These are phyloP conservation scores for Ceratocystis alfenasii DNA, from an alignment of 2,329 filamentous ascomycete species.

Conservation along the genomic window DNA sequence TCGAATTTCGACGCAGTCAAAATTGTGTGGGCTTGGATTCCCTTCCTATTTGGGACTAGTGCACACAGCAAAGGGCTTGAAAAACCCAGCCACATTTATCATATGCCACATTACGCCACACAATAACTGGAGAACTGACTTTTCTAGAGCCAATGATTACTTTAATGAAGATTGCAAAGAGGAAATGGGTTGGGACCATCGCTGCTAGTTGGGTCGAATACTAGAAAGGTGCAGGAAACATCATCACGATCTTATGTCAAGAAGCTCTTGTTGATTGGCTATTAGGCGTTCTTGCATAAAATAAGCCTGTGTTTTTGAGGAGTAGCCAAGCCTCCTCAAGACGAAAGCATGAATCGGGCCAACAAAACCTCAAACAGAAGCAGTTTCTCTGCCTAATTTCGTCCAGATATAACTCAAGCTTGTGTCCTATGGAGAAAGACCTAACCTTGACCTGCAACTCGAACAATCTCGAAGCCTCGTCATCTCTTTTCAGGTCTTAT, in stretches of 20 bases:
- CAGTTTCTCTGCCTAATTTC: slow-evolving; percentile 10
- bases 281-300: not conserved
- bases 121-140: too few species aligned
- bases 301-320: not conserved
- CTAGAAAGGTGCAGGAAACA: too few species aligned
- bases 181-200: too few species aligned
- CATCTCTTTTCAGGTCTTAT: not conserved
- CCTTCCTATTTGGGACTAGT: slow-evolving; percentile 20
- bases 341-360: not conserved
- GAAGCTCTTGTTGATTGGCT: not conserved
- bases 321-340: not conserved
- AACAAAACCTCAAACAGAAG: not conserved
- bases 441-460: not conserved
- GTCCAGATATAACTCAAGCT: not conserved
- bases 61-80: slow-evolving; percentile 22
- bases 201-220: too few species aligned
- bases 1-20: slow-evolving; percentile 20
- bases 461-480: not conserved
- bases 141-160: not conserved
- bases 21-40: slow-evolving; percentile 21
- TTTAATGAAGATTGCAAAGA: not conserved
- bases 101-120: not conserved
- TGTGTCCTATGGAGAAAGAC: not conserved
- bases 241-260: too few species aligned
- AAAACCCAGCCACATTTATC: slow-evolving; percentile 14